Percentiles rank a stretch among this genome's conserved stretches.
These are phyloP conservation scores for Vanderwaltozyma verrucispora DNA, from an alignment of 805 yeast species.

Conservation along the genomic window DNA sequence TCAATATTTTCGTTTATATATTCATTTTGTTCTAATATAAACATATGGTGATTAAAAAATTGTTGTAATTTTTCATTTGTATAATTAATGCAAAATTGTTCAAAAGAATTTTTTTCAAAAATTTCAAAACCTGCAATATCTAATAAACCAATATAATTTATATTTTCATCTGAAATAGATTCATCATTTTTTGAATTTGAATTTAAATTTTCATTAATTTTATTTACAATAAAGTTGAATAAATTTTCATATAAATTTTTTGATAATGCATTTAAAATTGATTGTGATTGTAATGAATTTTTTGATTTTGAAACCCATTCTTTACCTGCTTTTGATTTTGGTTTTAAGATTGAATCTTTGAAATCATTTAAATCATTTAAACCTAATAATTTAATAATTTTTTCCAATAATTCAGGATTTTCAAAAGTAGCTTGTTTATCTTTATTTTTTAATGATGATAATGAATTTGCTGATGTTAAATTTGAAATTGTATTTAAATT, in stretches of 20 bases:
- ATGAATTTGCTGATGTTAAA: too few relatives aligned
- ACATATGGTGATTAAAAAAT: slow-evolving; percentile 95
- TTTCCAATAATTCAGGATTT: slow-evolving; percentile 30
- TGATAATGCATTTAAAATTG: slow-evolving; percentile 76
- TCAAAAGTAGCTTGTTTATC: slow-evolving; percentile 63
- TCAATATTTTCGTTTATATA: slow-evolving; percentile 87
- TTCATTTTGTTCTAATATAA: slow-evolving; percentile 94
- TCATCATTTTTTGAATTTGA: too few relatives aligned
- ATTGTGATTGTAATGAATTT: slow-evolving; percentile 68
- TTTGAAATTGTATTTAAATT: slow-evolving; percentile 17
- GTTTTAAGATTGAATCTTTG: slow-evolving; percentile 53
- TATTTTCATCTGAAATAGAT: neutral
- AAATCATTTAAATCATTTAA: slow-evolving; percentile 40
- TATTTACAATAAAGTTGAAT: slow-evolving; percentile 65
- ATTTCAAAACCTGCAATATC: slow-evolving; percentile 99
- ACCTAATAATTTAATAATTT: slow-evolving; percentile 51
- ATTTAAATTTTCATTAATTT: slow-evolving; percentile 61
- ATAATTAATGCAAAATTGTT: slow-evolving; percentile 93
- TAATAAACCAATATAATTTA: slow-evolving; percentile 77
- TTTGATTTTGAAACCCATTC: slow-evolving; percentile 76
- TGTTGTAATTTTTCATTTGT: slow-evolving; percentile 97
- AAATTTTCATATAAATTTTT: slow-evolving; percentile 77
- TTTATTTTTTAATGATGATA: too few relatives aligned
- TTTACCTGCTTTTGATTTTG: slow-evolving; percentile 84
- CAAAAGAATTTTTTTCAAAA: slow-evolving; percentile 87